Conservation (phyloP, 106 monocot genomes). For the Dactylorhiza incarnata region DNA sequence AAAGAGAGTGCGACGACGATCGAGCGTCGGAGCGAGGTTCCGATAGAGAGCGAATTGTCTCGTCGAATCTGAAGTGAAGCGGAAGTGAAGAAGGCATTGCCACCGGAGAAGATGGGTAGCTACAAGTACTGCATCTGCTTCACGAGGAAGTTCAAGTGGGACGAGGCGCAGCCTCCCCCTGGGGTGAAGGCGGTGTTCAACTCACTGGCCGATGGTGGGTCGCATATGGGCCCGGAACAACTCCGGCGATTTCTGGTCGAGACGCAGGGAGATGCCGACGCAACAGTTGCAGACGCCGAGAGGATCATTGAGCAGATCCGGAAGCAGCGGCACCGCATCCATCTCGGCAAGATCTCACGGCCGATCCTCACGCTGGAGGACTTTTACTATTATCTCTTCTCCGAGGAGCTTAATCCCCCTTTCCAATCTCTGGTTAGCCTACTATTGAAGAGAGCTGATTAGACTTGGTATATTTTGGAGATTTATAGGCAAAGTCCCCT, state of each 20-base stretch:
- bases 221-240: constrained; percentile 45
- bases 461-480: not conserved
- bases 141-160: constrained; percentile 64
- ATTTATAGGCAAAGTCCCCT: not conserved
- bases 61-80: not conserved
- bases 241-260: constrained; percentile 57
- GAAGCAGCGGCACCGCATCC: constrained; percentile 18
- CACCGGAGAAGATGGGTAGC: constrained; percentile 31
- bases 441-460: not conserved
- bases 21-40: too few relatives aligned
- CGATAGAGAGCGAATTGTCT: too few relatives aligned
- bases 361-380: constrained; percentile 47
- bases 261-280: constrained; percentile 18
- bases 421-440: constrained; percentile 35
- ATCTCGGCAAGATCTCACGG: constrained; percentile 14
- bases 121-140: constrained; percentile 80
- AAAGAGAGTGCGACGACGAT: too few relatives aligned
- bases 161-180: constrained; percentile 49
- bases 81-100: not conserved
- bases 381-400: constrained; percentile 65
- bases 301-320: constrained; percentile 50
- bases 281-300: constrained; percentile 31
- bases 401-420: constrained; percentile 68
- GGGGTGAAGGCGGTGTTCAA: constrained; percentile 56
- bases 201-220: constrained; percentile 28